Percentiles rank a stretch among this genome's conserved stretches.
phyloP scores from a whole-genome alignment of 208 protist genomes.

The Crithidia thermophila region DNA sequence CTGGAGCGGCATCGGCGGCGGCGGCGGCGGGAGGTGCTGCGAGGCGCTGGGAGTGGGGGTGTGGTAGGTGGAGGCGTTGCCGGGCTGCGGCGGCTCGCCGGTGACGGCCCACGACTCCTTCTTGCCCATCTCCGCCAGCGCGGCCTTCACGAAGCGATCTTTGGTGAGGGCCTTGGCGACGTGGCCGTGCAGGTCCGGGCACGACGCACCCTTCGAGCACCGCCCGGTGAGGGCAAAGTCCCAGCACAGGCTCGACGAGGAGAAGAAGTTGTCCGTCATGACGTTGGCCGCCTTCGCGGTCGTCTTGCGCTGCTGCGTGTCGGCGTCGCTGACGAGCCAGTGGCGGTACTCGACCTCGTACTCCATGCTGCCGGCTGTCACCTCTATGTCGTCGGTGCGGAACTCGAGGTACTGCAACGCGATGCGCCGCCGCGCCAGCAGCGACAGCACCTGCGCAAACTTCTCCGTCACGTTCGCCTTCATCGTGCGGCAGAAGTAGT shows the following conservation, averaged over 20 bases:
- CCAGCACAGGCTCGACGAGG: conserved; percentile 50
- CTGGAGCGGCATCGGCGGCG: background rate
- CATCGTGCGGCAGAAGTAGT: conserved; percentile 63
- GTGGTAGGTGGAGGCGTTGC: background rate
- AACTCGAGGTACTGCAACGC: conserved; percentile 60
- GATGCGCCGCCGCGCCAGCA: conserved; percentile 43
- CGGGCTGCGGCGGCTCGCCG: background rate
- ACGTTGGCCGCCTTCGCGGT: conserved; percentile 5
- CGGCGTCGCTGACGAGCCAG: conserved; percentile 43
- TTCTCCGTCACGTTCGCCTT: conserved; percentile 57
- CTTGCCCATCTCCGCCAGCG: conserved; percentile 46
- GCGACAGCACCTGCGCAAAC: conserved; percentile 49
- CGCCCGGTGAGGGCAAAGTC: conserved; percentile 54
- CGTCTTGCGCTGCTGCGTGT: conserved; percentile 17
- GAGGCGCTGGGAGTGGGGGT: background rate
- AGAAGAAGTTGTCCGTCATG: conserved; percentile 55
- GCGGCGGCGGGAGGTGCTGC: background rate
- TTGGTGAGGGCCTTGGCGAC: conserved; percentile 54
- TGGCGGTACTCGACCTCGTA: conserved; percentile 60
- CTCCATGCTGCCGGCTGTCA: conserved; percentile 44
- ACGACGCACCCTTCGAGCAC: conserved; percentile 41
- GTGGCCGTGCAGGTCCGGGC: conserved; percentile 46
- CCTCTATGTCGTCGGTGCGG: conserved; percentile 49
- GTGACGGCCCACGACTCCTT: conserved; percentile 25
- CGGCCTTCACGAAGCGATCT: conserved; percentile 42